Base-by-base conservation (phyloP, 352 stramenopile species). In the Phytophthora pini region DNA sequence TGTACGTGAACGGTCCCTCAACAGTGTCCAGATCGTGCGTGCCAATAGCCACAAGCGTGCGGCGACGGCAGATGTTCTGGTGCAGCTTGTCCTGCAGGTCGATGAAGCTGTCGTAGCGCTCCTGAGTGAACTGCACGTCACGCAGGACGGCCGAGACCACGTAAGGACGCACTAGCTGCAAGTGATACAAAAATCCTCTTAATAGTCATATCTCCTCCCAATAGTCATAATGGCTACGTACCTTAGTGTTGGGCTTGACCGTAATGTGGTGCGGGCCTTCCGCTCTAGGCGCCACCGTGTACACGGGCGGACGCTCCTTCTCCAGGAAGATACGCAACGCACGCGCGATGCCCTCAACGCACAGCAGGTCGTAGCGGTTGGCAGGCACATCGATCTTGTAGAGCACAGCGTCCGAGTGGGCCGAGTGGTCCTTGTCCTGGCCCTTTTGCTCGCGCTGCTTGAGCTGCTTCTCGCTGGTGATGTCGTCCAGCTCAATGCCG, bases 311-410 rank as follows among this genome's bases (percentile, higher is more conserved):
- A 22, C 90, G 80, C 76, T 98, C 92, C 65, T 98, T 96, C 57
- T 98, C 92, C 65, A 99, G 77, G 77, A 99, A 99, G 51, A 99
- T 95, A 39, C 89, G 84, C 12, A 99, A 77, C 36, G 97, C 94
- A 50, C 98, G 89, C 26, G 95, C 92, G 34, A 99, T 96, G 53
- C 98, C 98, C 76, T 99, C 98, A 44, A 99, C 87, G 66, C 98
- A 99, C 10, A 99, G 87, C 53, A 99, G 74, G 87, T 99, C 98
- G 84, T 99, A 99, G 59, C 97, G 87, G 80, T 99, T 99, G 27
- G 98, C 98, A 0, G 98, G 98, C 56, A 99, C 97, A 77, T 99
- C 98, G 76, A 99, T 99, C 80, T 99, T 99, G 92, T 99, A 99
- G 48, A 99, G 85, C 34, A 99, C 92, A 40, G 92, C 89, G 54